phyloP scores from a whole-genome alignment of 164 flowering plant genomes.

The Vitis vinifera region DNA sequence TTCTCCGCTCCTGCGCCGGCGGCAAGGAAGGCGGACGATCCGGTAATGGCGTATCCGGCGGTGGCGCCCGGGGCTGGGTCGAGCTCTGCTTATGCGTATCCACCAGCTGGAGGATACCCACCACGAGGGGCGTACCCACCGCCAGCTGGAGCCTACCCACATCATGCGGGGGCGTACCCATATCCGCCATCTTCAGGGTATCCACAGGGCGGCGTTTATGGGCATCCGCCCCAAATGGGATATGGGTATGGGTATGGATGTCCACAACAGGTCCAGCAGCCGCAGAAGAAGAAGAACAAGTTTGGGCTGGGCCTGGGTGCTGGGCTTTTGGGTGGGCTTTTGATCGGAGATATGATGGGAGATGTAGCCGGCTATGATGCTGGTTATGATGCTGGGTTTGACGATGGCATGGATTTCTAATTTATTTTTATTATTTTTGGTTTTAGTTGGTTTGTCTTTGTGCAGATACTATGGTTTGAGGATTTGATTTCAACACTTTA shows the following conservation, averaged over 20 bases:
- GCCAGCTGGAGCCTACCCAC: constrained; percentile 5
- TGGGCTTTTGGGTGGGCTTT: constrained; percentile 36
- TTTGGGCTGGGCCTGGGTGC: constrained; percentile 38
- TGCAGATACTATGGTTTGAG: too few relatives aligned
- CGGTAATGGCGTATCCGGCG: constrained; percentile 20
- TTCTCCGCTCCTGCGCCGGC: constrained; percentile 3
- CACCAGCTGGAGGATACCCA: constrained; percentile 6
- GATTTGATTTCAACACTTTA: too few relatives aligned
- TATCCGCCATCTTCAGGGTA: constrained; percentile 20
- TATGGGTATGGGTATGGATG: constrained; percentile 18
- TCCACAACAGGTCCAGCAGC: constrained; percentile 1
- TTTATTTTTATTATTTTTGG: not conserved
- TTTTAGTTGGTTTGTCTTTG: too few relatives aligned
- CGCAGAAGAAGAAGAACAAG: constrained; percentile 20
- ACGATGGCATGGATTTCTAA: constrained; percentile 22
- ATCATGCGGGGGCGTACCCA: not conserved
- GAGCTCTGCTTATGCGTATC: not conserved
- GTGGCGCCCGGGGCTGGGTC: not conserved
- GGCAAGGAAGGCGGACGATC: constrained; percentile 10
- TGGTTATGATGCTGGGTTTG: constrained; percentile 19
- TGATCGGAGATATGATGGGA: constrained; percentile 33
- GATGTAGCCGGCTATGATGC: constrained; percentile 28
- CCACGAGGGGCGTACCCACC: constrained; percentile 6
- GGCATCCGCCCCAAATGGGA: not conserved
- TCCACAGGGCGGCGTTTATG: not conserved